A percentile compares a stretch with the other conserved stretches of the same genome.
Conservation (phyloP, 2,329 filamentous ascomycete genomes). For the Hypoxylon sp. region DNA sequence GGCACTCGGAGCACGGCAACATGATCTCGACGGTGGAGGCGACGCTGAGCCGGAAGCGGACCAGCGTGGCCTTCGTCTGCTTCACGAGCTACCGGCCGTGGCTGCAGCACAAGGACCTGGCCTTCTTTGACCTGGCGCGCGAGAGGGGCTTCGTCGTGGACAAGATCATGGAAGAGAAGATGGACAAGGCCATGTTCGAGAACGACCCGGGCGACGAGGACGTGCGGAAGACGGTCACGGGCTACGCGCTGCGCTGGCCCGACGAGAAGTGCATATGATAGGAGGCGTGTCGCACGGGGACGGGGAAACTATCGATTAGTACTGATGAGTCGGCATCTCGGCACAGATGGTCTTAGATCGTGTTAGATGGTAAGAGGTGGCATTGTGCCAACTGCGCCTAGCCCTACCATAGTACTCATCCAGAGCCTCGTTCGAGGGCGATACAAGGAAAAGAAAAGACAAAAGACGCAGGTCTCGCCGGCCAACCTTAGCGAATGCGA, state of each 20-base stretch:
- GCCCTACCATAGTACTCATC: conserved; percentile 13
- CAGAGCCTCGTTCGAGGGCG: neutral
- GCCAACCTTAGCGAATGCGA: conserved; percentile 4
- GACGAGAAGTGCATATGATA: conserved; percentile 44
- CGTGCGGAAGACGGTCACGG: conserved; percentile 82
- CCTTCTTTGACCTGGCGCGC: conserved; percentile 81
- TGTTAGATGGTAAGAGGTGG: conserved; percentile 11
- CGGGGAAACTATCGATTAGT: conserved; percentile 14
- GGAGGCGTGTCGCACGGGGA: neutral
- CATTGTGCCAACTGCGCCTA: conserved; percentile 3
- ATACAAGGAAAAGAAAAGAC: neutral
- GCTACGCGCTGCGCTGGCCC: conserved; percentile 76
- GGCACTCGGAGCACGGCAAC: conserved; percentile 85
- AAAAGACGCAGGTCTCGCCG: conserved; percentile 10
- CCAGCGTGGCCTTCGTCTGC: conserved; percentile 80
- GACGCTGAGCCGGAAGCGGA: conserved; percentile 65
- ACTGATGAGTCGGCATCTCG: conserved; percentile 2
- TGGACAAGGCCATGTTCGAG: conserved; percentile 90
- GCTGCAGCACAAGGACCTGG: conserved; percentile 83
- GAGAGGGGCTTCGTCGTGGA: conserved; percentile 77
- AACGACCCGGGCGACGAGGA: conserved; percentile 85
- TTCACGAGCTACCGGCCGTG: conserved; percentile 95
- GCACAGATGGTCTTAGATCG: conserved; percentile 4
- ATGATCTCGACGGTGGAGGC: conserved; percentile 75
- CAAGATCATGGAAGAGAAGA: conserved; percentile 80